Evolutionary conservation across 768 basidiomycete genomes (phyloP), one percentile per base, ranked within the genome.

Genomic region (Rhodotorula graminis): DNA sequence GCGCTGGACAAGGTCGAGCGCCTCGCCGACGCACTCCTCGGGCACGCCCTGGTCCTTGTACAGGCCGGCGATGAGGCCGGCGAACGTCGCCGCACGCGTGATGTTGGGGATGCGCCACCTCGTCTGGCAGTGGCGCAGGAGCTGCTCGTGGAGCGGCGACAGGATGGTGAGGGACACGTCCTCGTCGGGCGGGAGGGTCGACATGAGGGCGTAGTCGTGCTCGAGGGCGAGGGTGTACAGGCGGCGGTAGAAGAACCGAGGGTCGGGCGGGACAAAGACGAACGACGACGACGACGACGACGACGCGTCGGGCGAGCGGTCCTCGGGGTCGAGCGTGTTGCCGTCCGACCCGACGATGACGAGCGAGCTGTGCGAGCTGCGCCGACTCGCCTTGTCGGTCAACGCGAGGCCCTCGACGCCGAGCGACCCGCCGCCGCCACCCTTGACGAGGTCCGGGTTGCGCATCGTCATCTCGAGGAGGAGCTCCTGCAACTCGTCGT

Each of bases 111-210:
- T 88, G 60, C 95, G 85, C 96, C 96, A 98, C 55, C 92, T 85
- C 70, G 90, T 76, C 6, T 92, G 92, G 76, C 92, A 93, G 76
- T 94, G 91, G 69, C 89, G 89, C 76, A 97, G 85, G 50, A 99
- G 83, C 68, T 90, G 89, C 55, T 92, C 84, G 79, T 97, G 92
- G 19, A 85, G 80, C 2, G 85, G 79, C 8, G 92, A 92, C 27
- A 99, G 82, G 68, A 99, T 97, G 14, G 92, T 91, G 50, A 98
- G 83, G 0, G 93, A 91, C 25, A 99, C 95, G 82, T 98, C 93
- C 76, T 97, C 92, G 76, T 92, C 90, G 69, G 90, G 90, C 10
- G 91, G 90, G n/a, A 97, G 89, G 59, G 89, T 89, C 61, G 90
- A 84, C 90, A 99, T 92, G 50, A 88, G 86, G 78, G 92, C 91